Conservation (phyloP, 169 alveolate genomes). For the Theileria parva region DNA sequence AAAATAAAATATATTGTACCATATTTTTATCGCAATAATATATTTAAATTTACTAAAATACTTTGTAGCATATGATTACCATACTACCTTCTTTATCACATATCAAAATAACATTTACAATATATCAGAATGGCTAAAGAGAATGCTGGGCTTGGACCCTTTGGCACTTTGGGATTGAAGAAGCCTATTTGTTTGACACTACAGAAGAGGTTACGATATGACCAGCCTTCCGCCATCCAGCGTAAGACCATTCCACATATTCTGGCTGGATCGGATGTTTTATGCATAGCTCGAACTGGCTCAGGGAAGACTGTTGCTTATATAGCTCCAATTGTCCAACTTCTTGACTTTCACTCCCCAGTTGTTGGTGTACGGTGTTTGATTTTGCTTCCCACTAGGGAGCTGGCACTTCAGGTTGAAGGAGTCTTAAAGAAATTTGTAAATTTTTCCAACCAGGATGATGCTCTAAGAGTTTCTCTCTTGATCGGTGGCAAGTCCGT, state of each 20-base stretch:
- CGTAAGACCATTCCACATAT: conserved; percentile 90
- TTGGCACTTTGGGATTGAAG: conserved; percentile 73
- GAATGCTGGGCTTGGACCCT: conserved; percentile 67
- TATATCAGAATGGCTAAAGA: conserved; percentile 19
- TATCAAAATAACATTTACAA: background rate
- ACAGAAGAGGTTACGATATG: conserved; percentile 65
- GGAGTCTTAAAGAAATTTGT: conserved; percentile 78
- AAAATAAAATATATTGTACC: background rate
- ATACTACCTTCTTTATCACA: background rate
- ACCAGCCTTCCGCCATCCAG: conserved; percentile 93
- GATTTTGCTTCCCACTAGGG: conserved; percentile 92
- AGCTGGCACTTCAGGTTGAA: conserved; percentile 88
- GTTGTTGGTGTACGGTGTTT: conserved; percentile 92
- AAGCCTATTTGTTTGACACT: conserved; percentile 70
- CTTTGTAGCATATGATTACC: background rate
- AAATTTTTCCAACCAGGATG: conserved; percentile 65
- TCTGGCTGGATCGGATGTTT: conserved; percentile 87
- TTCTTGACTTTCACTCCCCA: conserved; percentile 86
- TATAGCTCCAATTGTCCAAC: conserved; percentile 89
- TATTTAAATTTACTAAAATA: background rate
- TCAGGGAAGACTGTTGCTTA: conserved; percentile 95
- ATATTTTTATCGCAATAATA: background rate
- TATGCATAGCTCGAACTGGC: conserved; percentile 95
- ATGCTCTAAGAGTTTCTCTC: conserved; percentile 81
- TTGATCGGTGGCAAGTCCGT: conserved; percentile 93